These are phyloP conservation scores for Coprinellus aureogranulatus DNA, from an alignment of 768 basidiomycete species.

Conservation along the genomic window DNA sequence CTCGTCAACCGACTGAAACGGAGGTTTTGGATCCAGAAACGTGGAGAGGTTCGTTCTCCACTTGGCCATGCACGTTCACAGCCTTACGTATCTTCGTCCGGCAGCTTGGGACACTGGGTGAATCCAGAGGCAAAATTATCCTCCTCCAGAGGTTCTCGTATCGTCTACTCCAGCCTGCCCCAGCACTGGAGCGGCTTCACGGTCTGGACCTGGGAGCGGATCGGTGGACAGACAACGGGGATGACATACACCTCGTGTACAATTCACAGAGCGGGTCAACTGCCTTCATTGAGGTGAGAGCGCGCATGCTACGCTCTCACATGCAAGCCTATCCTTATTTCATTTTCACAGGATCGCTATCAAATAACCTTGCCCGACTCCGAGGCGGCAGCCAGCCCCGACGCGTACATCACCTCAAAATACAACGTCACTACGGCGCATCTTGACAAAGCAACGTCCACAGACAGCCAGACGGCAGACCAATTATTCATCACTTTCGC, in stretches of 20 bases:
- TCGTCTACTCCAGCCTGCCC: conserved; percentile 33
- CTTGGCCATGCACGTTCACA: not conserved
- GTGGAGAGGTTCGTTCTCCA: conserved; percentile 31
- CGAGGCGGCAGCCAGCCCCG: conserved; percentile 27
- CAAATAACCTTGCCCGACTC: conserved; percentile 32
- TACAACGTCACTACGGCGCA: conserved; percentile 41
- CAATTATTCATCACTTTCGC: conserved; percentile 50
- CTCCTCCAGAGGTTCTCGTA: conserved; percentile 50
- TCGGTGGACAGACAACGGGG: conserved; percentile 50
- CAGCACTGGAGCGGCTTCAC: conserved; percentile 33
- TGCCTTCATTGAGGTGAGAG: conserved; percentile 42
- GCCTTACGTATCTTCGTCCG: not conserved
- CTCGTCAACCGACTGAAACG: conserved; percentile 29
- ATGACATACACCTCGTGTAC: conserved; percentile 43
- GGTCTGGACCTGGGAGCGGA: conserved; percentile 43
- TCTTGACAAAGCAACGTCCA: conserved; percentile 38
- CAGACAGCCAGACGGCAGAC: conserved; percentile 29
- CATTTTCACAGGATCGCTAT: conserved; percentile 37
- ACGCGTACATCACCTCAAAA: conserved; percentile 40
- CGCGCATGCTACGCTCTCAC: not conserved
- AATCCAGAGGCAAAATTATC: conserved; percentile 50
- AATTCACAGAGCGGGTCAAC: conserved; percentile 34
- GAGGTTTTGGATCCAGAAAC: conserved; percentile 47
- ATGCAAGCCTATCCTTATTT: not conserved
- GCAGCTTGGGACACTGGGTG: conserved; percentile 48